Base-by-base conservation (phyloP, 208 protist species). In the Leishmania arabica region DNA sequence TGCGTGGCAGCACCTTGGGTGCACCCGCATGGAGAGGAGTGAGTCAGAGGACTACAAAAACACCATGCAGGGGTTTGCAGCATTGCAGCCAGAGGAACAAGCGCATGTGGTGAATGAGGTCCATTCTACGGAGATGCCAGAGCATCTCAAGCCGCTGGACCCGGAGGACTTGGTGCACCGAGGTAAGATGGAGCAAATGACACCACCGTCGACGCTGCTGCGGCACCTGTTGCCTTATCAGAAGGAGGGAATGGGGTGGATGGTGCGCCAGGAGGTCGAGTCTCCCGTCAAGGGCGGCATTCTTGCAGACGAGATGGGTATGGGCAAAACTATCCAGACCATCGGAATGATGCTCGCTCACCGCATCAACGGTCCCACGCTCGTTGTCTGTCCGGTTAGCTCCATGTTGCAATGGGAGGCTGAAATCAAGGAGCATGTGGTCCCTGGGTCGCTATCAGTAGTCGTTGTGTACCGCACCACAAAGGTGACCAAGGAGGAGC, bases 221-320 rank as follows among this genome's bases (percentile, higher is more conserved):
- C 90, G 91, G 17, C 89, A 84, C 17, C 82, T 98, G 82, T 80
- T 98, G 45, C 86, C 90, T 49, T 97, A 95, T 75, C 96, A 98
- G 75, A 93, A 93, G 53, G 93, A 97, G 71, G 96, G 96, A 3
- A 80, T 97, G 19, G 89, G 91, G 40, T 98, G 96, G 95, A 94
- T 98, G 91, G 77, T 95, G 47, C 72, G 80, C 34, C 94, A 97
- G 79, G 96, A 98, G 77, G 51, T 56, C 13, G 79, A 89, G 27
- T 90, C 84, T 37, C 80, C 89, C 19, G 60, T 92, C 34, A 95
- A 92, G 58, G 94, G 96, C 70, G 97, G 98, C 31, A 99, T 99
- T 84, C 87, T 99, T 24, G 99, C 99, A 1, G 99, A 99, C 91
- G 99, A 99, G 84, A 99, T 99, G 99, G 95, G 99, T 79, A 94